These are phyloP conservation scores for Aphanomyces invadans DNA, from an alignment of 352 stramenopile species.

Conservation along the genomic window DNA sequence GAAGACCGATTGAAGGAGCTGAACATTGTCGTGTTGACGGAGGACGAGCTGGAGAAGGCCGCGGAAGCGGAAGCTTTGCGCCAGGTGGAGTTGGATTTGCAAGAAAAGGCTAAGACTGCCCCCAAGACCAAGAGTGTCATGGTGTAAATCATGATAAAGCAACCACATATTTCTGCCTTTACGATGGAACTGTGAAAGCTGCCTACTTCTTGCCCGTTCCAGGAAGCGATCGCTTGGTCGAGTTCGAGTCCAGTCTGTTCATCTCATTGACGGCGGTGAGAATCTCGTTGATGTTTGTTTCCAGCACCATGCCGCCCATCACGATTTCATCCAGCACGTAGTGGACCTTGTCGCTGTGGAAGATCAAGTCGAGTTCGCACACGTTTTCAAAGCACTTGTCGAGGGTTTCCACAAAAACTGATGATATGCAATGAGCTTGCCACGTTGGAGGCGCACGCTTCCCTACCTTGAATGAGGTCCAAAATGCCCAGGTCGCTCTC, in stretches of 20 bases:
- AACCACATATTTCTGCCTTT: neutral
- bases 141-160: constrained; percentile 1
- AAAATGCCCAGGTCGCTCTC: constrained; percentile 98
- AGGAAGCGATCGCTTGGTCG: constrained; percentile 65
- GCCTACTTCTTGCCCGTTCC: constrained; percentile 39
- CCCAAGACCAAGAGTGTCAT: constrained; percentile 19
- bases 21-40: constrained; percentile 47
- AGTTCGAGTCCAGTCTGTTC: constrained; percentile 87
- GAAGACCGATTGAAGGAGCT: constrained; percentile 58
- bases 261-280: constrained; percentile 96
- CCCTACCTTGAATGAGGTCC: constrained; percentile 95
- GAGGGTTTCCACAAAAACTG: constrained; percentile 93
- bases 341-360: constrained; percentile 96
- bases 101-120: constrained; percentile 40
- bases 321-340: constrained; percentile 99
- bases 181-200: neutral
- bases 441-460: neutral
- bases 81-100: constrained; percentile 35
- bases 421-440: no score
- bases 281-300: constrained; percentile 98
- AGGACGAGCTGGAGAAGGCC: constrained; percentile 35
- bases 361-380: constrained; percentile 99
- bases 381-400: constrained; percentile 99
- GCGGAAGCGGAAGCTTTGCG: constrained; percentile 26
- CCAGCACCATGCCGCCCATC: constrained; percentile 99